These are phyloP conservation scores for Penicillium vulpinum DNA, from an alignment of 2,329 filamentous ascomycete species.

Conservation along the genomic window DNA sequence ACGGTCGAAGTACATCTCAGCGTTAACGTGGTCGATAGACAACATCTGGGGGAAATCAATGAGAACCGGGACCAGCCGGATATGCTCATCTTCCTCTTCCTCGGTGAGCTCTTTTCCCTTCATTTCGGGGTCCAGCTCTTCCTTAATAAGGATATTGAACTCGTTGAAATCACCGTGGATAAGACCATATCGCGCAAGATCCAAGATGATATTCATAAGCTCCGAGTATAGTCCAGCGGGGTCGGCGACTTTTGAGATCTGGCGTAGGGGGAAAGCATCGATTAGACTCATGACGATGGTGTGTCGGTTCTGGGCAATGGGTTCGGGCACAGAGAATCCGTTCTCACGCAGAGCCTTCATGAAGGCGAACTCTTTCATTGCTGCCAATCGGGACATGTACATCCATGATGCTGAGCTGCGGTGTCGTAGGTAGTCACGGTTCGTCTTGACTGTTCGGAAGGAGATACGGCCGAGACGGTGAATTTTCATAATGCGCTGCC, in stretches of 20 bases:
- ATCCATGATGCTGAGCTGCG: conserved; percentile 85
- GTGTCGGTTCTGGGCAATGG: conserved; percentile 85
- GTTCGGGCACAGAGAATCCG: conserved; percentile 85
- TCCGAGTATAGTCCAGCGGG: conserved; percentile 88
- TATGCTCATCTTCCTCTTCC: conserved; percentile 31
- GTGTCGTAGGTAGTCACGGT: conserved; percentile 90
- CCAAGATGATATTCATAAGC: conserved; percentile 80
- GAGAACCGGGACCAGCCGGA: conserved; percentile 72
- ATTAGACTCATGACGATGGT: conserved; percentile 95
- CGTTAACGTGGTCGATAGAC: conserved; percentile 89
- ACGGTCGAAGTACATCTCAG: conserved; percentile 95
- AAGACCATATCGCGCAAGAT: conserved; percentile 78
- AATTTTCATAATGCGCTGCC: conserved; percentile 87
- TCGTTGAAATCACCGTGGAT: conserved; percentile 99
- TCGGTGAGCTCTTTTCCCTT: conserved; percentile 42
- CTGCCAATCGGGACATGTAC: conserved; percentile 92
- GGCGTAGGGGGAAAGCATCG: conserved; percentile 86
- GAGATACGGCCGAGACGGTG: conserved; percentile 94
- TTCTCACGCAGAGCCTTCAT: conserved; percentile 83
- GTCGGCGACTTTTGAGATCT: conserved; percentile 80
- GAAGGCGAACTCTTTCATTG: conserved; percentile 91
- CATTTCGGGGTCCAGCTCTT: conserved; percentile 51
- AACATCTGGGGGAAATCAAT: conserved; percentile 99
- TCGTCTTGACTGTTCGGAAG: conserved; percentile 93
- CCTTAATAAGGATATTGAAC: conserved; percentile 95